A percentile compares a stretch with the other conserved stretches of the same genome.
Evolutionary conservation across 129 eudicot genomes (phyloP).

Genomic region (Tanacetum coccineum): DNA sequence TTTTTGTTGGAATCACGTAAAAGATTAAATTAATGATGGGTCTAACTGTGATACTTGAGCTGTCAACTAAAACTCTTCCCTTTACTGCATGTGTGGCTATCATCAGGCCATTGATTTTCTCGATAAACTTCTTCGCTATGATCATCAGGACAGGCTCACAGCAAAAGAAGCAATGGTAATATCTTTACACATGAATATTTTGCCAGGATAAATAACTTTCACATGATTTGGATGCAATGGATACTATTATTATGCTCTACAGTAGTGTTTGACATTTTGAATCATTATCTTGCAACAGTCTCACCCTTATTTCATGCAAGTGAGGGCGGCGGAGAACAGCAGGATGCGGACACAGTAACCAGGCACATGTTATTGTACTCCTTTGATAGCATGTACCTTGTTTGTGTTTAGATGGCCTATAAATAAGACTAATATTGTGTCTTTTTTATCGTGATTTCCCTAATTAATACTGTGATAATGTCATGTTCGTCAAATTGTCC

Average conservation of each 20-base stretch:
- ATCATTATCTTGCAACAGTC: constrained; percentile 37
- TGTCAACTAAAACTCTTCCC: background rate
- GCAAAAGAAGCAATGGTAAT: constrained; percentile 98
- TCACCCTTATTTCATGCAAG: constrained; percentile 90
- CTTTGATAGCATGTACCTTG: constrained; percentile 6
- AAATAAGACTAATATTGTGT: constrained; percentile 21
- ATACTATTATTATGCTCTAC: background rate
- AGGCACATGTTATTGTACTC: constrained; percentile 7
- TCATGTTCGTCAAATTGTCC: constrained; percentile 11
- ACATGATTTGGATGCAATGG: background rate
- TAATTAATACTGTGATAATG: constrained; percentile 7
- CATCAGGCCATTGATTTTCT: constrained; percentile 87
- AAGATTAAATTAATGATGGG: constrained; percentile 1
- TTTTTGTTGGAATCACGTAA: constrained; percentile 8
- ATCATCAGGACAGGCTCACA: constrained; percentile 93
- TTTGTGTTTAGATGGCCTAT: constrained; percentile 25
- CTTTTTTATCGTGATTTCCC: constrained; percentile 7
- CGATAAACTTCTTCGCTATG: constrained; percentile 94
- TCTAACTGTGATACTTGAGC: background rate
- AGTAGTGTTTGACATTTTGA: constrained; percentile 1
- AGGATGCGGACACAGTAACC: constrained; percentile 71
- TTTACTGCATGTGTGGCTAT: background rate
- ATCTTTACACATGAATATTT: background rate
- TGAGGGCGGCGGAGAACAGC: constrained; percentile 92
- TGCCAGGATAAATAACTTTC: background rate